Conservation (phyloP, 2,329 filamentous ascomycete species). For the Chaetomium sp. region DNA sequence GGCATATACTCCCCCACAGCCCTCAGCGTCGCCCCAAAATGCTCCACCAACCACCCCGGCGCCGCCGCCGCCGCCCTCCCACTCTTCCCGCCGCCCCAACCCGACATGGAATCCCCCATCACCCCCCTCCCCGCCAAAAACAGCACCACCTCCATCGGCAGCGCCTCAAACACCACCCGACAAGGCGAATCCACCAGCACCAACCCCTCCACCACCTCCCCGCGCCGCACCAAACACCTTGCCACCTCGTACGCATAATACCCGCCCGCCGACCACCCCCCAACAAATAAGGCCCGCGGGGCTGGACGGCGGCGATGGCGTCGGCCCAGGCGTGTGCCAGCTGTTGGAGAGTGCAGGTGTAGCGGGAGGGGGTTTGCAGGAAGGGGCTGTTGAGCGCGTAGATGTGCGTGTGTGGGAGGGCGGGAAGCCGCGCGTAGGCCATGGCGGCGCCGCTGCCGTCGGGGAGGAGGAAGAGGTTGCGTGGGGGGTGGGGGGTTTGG, state of each 20-base stretch:
- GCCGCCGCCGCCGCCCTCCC: neutral
- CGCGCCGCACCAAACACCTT: neutral
- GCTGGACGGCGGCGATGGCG: neutral
- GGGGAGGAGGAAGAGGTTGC: conserved; percentile 8
- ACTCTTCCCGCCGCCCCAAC: neutral
- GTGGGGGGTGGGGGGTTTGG: neutral
- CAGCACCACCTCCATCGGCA: neutral
- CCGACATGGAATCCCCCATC: neutral
- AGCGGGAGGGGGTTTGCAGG: neutral
- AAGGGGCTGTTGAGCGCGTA: conserved; percentile 7
- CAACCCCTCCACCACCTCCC: neutral
- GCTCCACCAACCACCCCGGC: neutral
- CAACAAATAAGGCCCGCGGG: neutral
- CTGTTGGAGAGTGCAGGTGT: neutral
- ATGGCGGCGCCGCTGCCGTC: conserved; percentile 5
- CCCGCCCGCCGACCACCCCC: conserved; percentile 3
- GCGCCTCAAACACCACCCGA: neutral
- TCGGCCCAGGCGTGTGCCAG: neutral
- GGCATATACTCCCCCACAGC: neutral
- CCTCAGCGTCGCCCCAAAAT: neutral
- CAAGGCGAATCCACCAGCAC: conserved; percentile 5
- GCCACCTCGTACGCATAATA: conserved; percentile 4
- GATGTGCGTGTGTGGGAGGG: neutral
- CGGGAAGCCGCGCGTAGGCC: neutral
- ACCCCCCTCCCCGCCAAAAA: neutral